These are phyloP conservation scores for Phanerochaete sordida DNA, from an alignment of 768 basidiomycete genomes.

Conservation along the genomic window DNA sequence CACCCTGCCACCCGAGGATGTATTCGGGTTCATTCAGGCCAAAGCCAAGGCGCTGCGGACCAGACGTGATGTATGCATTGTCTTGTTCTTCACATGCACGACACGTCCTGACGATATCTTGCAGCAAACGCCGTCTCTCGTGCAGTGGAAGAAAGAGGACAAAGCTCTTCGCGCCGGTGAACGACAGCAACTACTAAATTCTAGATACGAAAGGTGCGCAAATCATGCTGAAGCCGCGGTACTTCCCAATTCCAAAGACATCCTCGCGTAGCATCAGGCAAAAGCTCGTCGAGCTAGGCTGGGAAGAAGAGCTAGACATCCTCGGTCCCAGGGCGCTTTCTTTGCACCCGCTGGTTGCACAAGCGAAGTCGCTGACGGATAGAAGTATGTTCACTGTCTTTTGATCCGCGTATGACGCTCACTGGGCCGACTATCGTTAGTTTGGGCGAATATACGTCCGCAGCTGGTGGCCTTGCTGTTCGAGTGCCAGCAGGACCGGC, in stretches of 20 bases:
- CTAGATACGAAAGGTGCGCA: background rate
- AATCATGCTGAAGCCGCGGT: background rate
- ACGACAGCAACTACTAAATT: background rate
- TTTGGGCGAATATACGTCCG: background rate
- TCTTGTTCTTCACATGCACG: too few relatives aligned
- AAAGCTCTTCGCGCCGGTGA: background rate
- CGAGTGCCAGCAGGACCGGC: background rate
- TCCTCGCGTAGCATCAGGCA: background rate
- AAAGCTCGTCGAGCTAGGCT: background rate
- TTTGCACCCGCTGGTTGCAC: background rate
- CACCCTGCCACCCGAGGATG: background rate
- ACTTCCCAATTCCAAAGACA: too few relatives aligned
- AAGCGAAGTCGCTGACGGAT: background rate
- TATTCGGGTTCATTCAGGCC: background rate
- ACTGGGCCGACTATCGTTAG: background rate
- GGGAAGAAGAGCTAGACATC: background rate
- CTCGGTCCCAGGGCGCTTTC: background rate
- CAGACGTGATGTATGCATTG: too few relatives aligned
- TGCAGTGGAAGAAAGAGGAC: background rate
- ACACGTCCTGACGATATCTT: background rate
- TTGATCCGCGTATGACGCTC: background rate
- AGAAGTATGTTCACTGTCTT: background rate
- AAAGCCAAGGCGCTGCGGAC: background rate
- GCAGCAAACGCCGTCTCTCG: background rate
- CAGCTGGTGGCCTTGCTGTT: background rate